phyloP scores from a whole-genome alignment of 2,329 filamentous ascomycete species.

The Meredithiella fracta region DNA sequence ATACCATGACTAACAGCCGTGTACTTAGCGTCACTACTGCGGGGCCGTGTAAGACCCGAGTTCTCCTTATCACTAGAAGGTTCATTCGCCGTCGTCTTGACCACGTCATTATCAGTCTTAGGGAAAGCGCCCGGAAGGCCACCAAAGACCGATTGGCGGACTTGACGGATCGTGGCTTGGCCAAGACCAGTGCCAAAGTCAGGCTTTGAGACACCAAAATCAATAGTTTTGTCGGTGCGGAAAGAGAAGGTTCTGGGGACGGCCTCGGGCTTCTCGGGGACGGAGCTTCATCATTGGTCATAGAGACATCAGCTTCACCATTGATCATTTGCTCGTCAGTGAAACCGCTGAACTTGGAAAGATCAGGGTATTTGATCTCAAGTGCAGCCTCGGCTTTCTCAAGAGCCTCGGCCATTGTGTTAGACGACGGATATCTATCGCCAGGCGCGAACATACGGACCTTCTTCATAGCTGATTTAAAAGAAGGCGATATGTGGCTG shows the following conservation, averaged over 20 bases:
- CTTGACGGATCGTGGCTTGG: conserved; percentile 45
- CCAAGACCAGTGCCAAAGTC: conserved; percentile 41
- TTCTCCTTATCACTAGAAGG: conserved; percentile 39
- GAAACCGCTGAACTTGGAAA: conserved; percentile 27
- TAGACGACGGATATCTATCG: conserved; percentile 20
- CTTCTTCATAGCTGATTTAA: conserved; percentile 13
- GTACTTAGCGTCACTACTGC: conserved; percentile 20
- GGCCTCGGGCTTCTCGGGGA: conserved; percentile 22
- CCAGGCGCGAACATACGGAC: conserved; percentile 16
- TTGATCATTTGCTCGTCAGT: background rate
- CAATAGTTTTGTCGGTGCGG: conserved; percentile 48
- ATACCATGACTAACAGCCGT: conserved; percentile 43
- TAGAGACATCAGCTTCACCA: conserved; percentile 14
- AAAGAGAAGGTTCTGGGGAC: conserved; percentile 46
- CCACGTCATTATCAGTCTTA: conserved; percentile 17
- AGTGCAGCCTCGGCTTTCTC: conserved; percentile 10
- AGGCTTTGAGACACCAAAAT: conserved; percentile 32
- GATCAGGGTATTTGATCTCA: conserved; percentile 36
- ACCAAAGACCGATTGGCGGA: conserved; percentile 33
- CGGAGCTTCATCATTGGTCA: conserved; percentile 16
- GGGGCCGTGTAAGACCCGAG: conserved; percentile 23
- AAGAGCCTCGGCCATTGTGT: conserved; percentile 19
- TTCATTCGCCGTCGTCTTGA: conserved; percentile 15
- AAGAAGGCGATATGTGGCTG: conserved; percentile 10
- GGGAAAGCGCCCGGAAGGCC: conserved; percentile 43